Conservation (phyloP, 768 basidiomycete genomes). For the Melanogaster broomeanus region DNA sequence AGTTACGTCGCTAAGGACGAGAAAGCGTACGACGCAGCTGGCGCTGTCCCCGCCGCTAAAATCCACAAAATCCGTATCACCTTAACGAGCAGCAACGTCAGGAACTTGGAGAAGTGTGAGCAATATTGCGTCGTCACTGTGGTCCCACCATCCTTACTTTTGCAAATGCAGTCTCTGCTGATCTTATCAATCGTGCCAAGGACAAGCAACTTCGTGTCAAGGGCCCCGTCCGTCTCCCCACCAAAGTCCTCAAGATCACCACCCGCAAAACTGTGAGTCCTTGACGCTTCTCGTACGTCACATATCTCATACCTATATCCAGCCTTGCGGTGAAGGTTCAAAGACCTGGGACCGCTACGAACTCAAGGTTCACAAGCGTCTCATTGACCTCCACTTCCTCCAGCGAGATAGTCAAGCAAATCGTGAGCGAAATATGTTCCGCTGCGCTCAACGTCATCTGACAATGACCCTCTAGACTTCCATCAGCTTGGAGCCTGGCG, state of each 20-base stretch:
- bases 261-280: constrained; percentile 93
- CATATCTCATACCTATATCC: constrained; percentile 5
- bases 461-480: constrained; percentile 64
- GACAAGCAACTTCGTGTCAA: constrained; percentile 99
- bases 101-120: constrained; percentile 97
- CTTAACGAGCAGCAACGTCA: constrained; percentile 96
- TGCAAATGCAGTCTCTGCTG: constrained; percentile 76
- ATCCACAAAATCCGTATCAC: constrained; percentile 99
- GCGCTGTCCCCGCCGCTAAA: constrained; percentile 85
- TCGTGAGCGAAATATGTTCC: constrained; percentile 60
- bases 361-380: constrained; percentile 98
- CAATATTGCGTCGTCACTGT: constrained; percentile 1
- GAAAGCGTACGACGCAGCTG: constrained; percentile 96
- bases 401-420: constrained; percentile 99
- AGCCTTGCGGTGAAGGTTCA: constrained; percentile 99
- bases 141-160: neutral
- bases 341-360: constrained; percentile 99
- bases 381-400: constrained; percentile 99
- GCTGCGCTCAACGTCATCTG: constrained; percentile 3
- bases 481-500: constrained; percentile 98
- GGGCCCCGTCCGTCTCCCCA: constrained; percentile 97
- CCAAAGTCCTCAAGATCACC: constrained; percentile 98
- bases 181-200: constrained; percentile 98
- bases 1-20: constrained; percentile 99
- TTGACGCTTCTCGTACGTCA: neutral